Percentiles rank a stretch among this genome's conserved stretches.
Conservation (phyloP, 768 basidiomycete species). For the Leccinum variicolor region DNA sequence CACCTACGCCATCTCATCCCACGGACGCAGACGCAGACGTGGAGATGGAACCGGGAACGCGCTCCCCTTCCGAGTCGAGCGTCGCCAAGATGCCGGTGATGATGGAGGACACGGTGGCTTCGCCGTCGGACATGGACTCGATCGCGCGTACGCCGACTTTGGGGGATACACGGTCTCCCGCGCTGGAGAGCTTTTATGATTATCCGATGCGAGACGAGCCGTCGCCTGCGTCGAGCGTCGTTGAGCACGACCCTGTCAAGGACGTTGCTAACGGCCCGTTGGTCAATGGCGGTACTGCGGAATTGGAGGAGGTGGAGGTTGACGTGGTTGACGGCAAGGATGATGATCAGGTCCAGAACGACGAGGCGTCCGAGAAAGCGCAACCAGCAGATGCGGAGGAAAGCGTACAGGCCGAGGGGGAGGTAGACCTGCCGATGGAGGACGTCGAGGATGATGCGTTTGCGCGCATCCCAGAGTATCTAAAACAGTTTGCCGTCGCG, state of each 20-base stretch:
- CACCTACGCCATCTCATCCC: not conserved
- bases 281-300: not conserved
- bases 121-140: slow-evolving; percentile 29
- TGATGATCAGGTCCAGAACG: not conserved
- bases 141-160: slow-evolving; percentile 20
- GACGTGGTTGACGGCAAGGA: not conserved
- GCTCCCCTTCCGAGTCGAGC: slow-evolving; percentile 12
- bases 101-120: slow-evolving; percentile 17
- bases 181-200: slow-evolving; percentile 23
- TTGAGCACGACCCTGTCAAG: slow-evolving; percentile 22
- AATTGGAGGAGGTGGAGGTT: not conserved
- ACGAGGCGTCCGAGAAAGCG: not conserved
- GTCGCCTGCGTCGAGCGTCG: slow-evolving; percentile 29
- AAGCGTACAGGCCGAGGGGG: not conserved
- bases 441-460: slow-evolving; percentile 34
- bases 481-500: slow-evolving; percentile 68
- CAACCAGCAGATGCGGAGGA: not conserved
- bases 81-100: not conserved
- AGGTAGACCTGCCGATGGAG: slow-evolving; percentile 32
- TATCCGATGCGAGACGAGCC: slow-evolving; percentile 21
- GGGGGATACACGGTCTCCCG: slow-evolving; percentile 19
- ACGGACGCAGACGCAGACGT: slow-evolving; percentile 1
- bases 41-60: not conserved
- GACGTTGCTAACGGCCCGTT: slow-evolving; percentile 2
- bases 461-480: slow-evolving; percentile 48